Percentiles rank a stretch among this genome's conserved stretches.
These are phyloP conservation scores for Apophysomyces variabilis DNA, from an alignment of 371 early-diverging fungal species.

Conservation along the genomic window DNA sequence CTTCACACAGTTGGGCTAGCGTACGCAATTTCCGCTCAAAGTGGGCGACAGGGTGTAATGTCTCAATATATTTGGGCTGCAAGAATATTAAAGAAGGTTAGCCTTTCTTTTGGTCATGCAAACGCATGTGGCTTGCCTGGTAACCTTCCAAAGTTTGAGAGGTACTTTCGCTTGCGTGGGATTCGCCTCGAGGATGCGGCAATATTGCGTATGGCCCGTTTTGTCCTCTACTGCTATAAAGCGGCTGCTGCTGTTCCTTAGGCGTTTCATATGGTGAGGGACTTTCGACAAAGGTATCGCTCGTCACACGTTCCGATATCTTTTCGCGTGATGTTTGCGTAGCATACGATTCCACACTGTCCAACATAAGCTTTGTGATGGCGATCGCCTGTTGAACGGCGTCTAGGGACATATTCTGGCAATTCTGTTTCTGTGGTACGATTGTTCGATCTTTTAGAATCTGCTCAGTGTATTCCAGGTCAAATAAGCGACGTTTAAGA, in stretches of 20 bases:
- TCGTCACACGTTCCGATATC: background rate
- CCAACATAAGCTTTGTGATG: slow-evolving; percentile 41
- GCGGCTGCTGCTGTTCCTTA: slow-evolving; percentile 9
- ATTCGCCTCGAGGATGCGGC: slow-evolving; percentile 19
- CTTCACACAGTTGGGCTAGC: slow-evolving; percentile 46
- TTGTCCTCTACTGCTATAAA: background rate
- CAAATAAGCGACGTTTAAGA: slow-evolving; percentile 52
- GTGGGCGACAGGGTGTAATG: slow-evolving; percentile 44
- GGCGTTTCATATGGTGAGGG: slow-evolving; percentile 6
- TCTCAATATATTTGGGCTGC: slow-evolving; percentile 46
- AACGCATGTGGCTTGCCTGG: slow-evolving; percentile 15
- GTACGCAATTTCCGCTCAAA: slow-evolving; percentile 48
- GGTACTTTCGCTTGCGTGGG: background rate
- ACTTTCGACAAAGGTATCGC: background rate
- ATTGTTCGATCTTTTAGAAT: background rate
- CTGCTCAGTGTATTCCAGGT: slow-evolving; percentile 55
- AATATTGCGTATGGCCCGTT: slow-evolving; percentile 21
- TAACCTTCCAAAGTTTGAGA: slow-evolving; percentile 13
- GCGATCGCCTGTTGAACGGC: slow-evolving; percentile 45
- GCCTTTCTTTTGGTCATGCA: background rate
- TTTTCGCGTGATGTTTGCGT: slow-evolving; percentile 24
- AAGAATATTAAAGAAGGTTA: slow-evolving; percentile 10
- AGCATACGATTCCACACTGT: slow-evolving; percentile 35
- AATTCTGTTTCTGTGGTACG: background rate
- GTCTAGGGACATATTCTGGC: slow-evolving; percentile 29